phyloP scores from a whole-genome alignment of 495 filamentous ascomycete genomes.

The Penicillium bialowiezense region DNA sequence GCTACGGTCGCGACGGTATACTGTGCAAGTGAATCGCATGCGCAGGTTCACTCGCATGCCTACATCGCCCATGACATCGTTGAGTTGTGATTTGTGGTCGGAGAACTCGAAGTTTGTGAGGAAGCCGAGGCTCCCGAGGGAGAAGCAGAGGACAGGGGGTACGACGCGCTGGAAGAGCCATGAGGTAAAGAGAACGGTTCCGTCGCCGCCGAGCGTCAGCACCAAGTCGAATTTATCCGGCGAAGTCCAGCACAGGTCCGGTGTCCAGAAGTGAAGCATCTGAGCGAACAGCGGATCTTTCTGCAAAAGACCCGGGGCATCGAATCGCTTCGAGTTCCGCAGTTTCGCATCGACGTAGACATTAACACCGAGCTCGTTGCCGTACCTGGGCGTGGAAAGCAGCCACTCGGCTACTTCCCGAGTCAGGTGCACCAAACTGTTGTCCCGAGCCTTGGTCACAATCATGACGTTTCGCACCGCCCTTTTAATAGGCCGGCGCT shows the following conservation, averaged over 20 bases:
- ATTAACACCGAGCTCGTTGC: constrained; percentile 74
- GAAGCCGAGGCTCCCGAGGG: constrained; percentile 85
- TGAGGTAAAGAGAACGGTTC: constrained; percentile 86
- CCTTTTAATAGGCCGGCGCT: constrained; percentile 80
- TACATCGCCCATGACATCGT: constrained; percentile 81
- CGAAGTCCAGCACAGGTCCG: constrained; percentile 84
- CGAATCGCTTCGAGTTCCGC: constrained; percentile 80
- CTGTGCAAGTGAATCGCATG: constrained; percentile 96
- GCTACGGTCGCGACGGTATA: constrained; percentile 62
- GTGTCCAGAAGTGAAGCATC: constrained; percentile 91
- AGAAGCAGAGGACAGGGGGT: constrained; percentile 85
- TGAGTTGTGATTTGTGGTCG: constrained; percentile 75
- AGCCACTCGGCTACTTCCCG: constrained; percentile 84
- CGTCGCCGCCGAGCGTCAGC: constrained; percentile 87
- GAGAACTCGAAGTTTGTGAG: constrained; percentile 90
- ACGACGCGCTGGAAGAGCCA: constrained; percentile 95
- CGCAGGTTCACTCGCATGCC: constrained; percentile 95
- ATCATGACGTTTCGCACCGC: constrained; percentile 93
- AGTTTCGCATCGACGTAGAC: constrained; percentile 95
- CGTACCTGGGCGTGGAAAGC: constrained; percentile 77
- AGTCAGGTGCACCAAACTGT: constrained; percentile 79
- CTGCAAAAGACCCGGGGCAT: constrained; percentile 66
- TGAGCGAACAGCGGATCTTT: constrained; percentile 67
- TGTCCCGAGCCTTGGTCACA: constrained; percentile 93
- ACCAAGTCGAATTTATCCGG: constrained; percentile 93